phyloP scores from a whole-genome alignment of 169 alveolate genomes.

The Babesia sp. region DNA sequence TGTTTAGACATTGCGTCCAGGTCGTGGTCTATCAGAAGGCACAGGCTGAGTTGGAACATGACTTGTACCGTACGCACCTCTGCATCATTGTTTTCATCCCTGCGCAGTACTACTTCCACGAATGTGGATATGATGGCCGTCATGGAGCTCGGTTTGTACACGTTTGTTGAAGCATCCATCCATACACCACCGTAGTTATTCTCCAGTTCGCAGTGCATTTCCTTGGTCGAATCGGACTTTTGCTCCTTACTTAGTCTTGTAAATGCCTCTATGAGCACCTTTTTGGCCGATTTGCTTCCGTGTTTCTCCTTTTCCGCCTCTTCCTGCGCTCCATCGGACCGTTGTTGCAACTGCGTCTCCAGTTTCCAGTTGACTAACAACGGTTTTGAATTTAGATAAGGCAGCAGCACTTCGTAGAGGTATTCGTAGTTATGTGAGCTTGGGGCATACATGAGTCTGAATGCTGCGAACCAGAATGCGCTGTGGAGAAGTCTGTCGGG shows the following conservation, averaged over 20 bases:
- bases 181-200: constrained; percentile 69
- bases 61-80: constrained; percentile 52
- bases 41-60: constrained; percentile 56
- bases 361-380: constrained; percentile 76
- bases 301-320: constrained; percentile 5
- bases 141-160: constrained; percentile 64
- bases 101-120: constrained; percentile 40
- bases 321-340: constrained; percentile 18
- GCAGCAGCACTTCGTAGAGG: constrained; percentile 79
- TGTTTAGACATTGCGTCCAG: constrained; percentile 35
- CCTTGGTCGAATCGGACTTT: constrained; percentile 41
- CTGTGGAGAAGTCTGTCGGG: constrained; percentile 76
- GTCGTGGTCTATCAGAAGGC: constrained; percentile 54
- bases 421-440: constrained; percentile 75
- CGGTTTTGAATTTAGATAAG: constrained; percentile 75
- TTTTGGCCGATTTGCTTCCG: constrained; percentile 21
- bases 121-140: constrained; percentile 40
- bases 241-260: constrained; percentile 52
- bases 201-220: constrained; percentile 64
- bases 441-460: constrained; percentile 76
- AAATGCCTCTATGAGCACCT: constrained; percentile 55
- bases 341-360: constrained; percentile 36
- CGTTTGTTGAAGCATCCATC: constrained; percentile 68
- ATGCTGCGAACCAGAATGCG: constrained; percentile 81
- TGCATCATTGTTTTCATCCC: constrained; percentile 27